phyloP scores from a whole-genome alignment of 2,329 filamentous ascomycete species.

The Sordariomycetes sp. region DNA sequence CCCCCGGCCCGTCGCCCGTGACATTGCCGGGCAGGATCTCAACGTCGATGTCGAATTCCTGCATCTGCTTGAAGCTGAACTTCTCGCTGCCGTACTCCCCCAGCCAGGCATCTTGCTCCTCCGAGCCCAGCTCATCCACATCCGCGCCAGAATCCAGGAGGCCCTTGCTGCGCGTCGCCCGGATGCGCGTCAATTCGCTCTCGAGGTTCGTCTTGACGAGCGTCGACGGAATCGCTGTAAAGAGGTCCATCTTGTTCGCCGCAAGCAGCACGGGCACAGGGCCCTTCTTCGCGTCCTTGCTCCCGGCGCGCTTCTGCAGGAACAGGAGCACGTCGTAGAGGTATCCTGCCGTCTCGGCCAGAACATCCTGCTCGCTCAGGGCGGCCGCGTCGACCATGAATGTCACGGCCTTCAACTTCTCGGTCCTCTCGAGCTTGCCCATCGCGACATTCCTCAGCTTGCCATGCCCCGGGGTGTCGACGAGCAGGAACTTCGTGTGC shows the following conservation, averaged over 20 bases:
- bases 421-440: slow-evolving; percentile 30
- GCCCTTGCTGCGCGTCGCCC: slow-evolving; percentile 68
- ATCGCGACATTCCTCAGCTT: slow-evolving; percentile 74
- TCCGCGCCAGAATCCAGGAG: slow-evolving; percentile 75
- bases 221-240: slow-evolving; percentile 76
- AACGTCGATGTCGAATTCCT: slow-evolving; percentile 72
- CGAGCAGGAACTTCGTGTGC: slow-evolving; percentile 63
- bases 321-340: slow-evolving; percentile 81
- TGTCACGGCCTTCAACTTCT: slow-evolving; percentile 62
- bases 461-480: slow-evolving; percentile 91
- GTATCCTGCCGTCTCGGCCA: slow-evolving; percentile 71
- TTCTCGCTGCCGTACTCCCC: slow-evolving; percentile 69
- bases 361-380: slow-evolving; percentile 45
- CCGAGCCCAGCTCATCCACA: slow-evolving; percentile 47
- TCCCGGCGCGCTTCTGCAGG: slow-evolving; percentile 61
- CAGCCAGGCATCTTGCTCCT: slow-evolving; percentile 76
- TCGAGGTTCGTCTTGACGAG: slow-evolving; percentile 71
- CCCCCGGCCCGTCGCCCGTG: slow-evolving; percentile 54
- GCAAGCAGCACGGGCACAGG: slow-evolving; percentile 70
- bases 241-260: slow-evolving; percentile 92
- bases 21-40: slow-evolving; percentile 71
- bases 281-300: slow-evolving; percentile 12
- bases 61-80: slow-evolving; percentile 75
- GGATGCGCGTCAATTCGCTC: slow-evolving; percentile 69
- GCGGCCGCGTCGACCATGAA: slow-evolving; percentile 84